Conservation (phyloP, 495 filamentous ascomycete species). For the Penicillium flavigenum region DNA sequence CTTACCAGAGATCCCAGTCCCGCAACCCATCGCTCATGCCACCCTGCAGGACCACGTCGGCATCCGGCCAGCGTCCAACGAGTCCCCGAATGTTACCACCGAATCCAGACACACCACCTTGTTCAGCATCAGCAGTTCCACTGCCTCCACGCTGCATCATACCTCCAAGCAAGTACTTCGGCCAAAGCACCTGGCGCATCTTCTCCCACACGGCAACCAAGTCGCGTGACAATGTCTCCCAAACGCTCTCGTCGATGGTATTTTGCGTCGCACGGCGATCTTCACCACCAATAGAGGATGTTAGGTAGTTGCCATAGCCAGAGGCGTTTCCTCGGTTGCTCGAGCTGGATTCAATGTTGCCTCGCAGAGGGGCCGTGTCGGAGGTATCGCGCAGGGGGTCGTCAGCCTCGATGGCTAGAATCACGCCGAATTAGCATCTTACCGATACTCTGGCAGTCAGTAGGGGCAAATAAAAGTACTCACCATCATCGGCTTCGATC, state of each 20-base stretch:
- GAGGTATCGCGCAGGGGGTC: constrained; percentile 74
- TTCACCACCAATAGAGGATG: constrained; percentile 84
- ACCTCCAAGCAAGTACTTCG: constrained; percentile 84
- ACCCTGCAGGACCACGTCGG: constrained; percentile 68
- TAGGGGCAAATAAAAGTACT: constrained; percentile 8
- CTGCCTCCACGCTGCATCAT: constrained; percentile 64
- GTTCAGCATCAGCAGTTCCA: constrained; percentile 64
- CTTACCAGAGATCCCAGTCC: constrained; percentile 94
- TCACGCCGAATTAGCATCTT: constrained; percentile 13
- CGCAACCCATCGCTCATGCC: constrained; percentile 84
- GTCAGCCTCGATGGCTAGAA: constrained; percentile 79
- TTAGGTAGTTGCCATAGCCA: constrained; percentile 63
- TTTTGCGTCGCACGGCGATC: constrained; percentile 90
- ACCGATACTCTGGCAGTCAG: not conserved
- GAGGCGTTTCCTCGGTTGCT: constrained; percentile 45
- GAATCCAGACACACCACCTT: constrained; percentile 63
- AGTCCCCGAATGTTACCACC: constrained; percentile 62
- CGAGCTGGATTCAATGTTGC: constrained; percentile 67
- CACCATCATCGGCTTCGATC: constrained; percentile 96
- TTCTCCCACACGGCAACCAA: constrained; percentile 93
- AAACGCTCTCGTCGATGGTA: constrained; percentile 96
- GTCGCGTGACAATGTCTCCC: constrained; percentile 90
- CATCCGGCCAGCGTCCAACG: constrained; percentile 70
- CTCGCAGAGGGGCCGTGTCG: constrained; percentile 73
- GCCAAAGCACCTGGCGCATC: constrained; percentile 96